Base-by-base conservation (phyloP, 257 asterid genomes). In the Parsonsia alboflavescens region DNA sequence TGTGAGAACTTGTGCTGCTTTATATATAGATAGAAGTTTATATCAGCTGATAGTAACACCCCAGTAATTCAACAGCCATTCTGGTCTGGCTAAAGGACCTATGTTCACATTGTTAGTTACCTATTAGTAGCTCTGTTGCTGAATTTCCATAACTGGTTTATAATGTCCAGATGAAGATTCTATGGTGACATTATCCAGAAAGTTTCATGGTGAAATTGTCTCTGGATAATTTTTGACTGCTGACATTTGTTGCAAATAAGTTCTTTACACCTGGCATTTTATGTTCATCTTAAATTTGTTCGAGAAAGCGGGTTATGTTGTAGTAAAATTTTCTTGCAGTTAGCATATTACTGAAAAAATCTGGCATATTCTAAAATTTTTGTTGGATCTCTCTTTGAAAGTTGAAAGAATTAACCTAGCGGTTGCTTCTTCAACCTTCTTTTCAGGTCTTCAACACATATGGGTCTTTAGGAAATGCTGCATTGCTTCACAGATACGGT, bases 401-500 rank as follows among this genome's bases (percentile, higher is more conserved):
- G 15, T 46, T 28, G 28, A 69, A 30, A 48, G 57, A 16, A 17
- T 28, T 2, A 3, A 69, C 54, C 73, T 52, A 11, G 36, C 19
- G 16, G 33, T n/a, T 75, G 13, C 69, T 78, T 56, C 10, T 69
- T 15, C 68, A 19, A 42, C 67, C 50, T n/a, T 30, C 45, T 46
- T 83, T 80, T 80, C 86, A 92, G 97, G 96, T 93, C 54, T 93
- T 91, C 76, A 93, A 93, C 80, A 91, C 98, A 2, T 93, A 93
- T 71, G 98, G 98, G 70, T 81, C 66, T 44, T 66, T 85, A 75
- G 96, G 98, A 52, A 93, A 89, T 85, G 97, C 98, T 81, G 96
- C 97, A n/a, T 88, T 91, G 83, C 88, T 93, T 76, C 98, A 91
- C 78, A 84, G 98, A 90, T 93, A 89, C 69, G 97, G 97, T 72